These are phyloP conservation scores for Fonsecaea pugnacius DNA, from an alignment of 2,329 filamentous ascomycete species.

Conservation along the genomic window DNA sequence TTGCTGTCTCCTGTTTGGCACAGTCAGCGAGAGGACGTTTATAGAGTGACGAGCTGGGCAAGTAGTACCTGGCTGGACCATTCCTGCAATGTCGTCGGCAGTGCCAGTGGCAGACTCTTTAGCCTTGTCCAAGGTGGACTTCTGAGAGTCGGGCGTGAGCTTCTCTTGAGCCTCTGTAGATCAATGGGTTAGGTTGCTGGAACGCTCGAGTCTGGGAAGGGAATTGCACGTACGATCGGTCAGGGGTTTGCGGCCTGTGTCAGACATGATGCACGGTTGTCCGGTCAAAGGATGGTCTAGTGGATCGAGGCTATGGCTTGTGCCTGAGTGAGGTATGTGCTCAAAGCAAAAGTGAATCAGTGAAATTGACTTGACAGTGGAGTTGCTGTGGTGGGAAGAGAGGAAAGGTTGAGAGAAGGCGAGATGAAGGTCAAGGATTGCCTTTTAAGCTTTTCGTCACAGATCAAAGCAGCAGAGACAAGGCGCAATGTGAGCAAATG, in stretches of 20 bases:
- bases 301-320: background rate
- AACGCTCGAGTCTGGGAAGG: background rate
- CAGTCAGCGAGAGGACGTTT: slow-evolving; percentile 9
- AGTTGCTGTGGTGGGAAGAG: slow-evolving; percentile 6
- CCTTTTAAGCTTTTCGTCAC: slow-evolving; percentile 9
- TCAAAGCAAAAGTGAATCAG: slow-evolving; percentile 5
- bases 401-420: slow-evolving; percentile 4
- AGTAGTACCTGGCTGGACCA: slow-evolving; percentile 43
- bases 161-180: slow-evolving; percentile 57
- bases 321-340: slow-evolving; percentile 3
- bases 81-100: slow-evolving; percentile 57
- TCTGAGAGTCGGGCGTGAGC: slow-evolving; percentile 62
- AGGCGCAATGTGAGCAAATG: background rate
- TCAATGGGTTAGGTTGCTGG: slow-evolving; percentile 17
- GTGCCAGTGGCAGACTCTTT: slow-evolving; percentile 62
- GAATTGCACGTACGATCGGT: slow-evolving; percentile 45
- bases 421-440: background rate
- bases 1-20: slow-evolving; percentile 55
- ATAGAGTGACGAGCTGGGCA: background rate
- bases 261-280: slow-evolving; percentile 51
- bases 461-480: background rate
- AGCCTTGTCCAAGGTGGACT: slow-evolving; percentile 64
- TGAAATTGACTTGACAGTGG: background rate
- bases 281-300: background rate
- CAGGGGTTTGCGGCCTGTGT: slow-evolving; percentile 66